Base-by-base conservation (phyloP, 139 green algal species). In the Haematococcus lacustris region DNA sequence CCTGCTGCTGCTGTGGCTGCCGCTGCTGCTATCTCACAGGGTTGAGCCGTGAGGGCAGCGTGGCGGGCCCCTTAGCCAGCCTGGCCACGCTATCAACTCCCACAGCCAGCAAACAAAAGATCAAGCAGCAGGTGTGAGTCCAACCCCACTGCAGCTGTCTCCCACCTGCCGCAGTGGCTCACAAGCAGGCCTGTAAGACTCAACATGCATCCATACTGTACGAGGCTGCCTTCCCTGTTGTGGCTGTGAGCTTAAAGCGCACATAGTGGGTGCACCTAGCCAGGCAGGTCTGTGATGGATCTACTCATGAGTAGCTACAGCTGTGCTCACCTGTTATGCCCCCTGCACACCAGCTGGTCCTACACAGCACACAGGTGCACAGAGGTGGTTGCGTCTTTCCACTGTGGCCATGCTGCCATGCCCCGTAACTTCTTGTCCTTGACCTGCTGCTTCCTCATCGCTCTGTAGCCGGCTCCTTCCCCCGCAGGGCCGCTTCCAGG, bases 401-500 rank as follows among this genome's bases (percentile, higher is more conserved):
- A 69, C 63, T 9, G 66, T 43, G 23, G 9, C 39, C 5, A 23
- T 57, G 47, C 63, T 23, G 33, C 63, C 9, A 43, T n/a, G 9
- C 32, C 41, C 63, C 30, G 66, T 43, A 7, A 34, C 39, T 5
- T 21, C 30, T 61, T 60, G 23, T 34, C 7, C 9, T 5, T 38
- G 38, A 9, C 3, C 66, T 59, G 66, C 17, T n/a, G n/a, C n/a
- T n/a, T n/a, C n/a, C n/a, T n/a, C n/a, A n/a, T n/a, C n/a, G n/a
- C n/a, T n/a, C n/a, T n/a, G n/a, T n/a, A n/a, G n/a, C n/a, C n/a
- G n/a, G n/a, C 53, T 65, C 30, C 13, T 4, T 17, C 9, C 3
- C 40, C 60, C 78, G 70, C 81, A 91, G 76, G 87, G 89, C 6
- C 78, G 89, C 1, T 95, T 94, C 77, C 84, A 92, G 67, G 81